phyloP scores from a whole-genome alignment of 2,329 filamentous ascomycete species.

The Cryphonectria parasitica region DNA sequence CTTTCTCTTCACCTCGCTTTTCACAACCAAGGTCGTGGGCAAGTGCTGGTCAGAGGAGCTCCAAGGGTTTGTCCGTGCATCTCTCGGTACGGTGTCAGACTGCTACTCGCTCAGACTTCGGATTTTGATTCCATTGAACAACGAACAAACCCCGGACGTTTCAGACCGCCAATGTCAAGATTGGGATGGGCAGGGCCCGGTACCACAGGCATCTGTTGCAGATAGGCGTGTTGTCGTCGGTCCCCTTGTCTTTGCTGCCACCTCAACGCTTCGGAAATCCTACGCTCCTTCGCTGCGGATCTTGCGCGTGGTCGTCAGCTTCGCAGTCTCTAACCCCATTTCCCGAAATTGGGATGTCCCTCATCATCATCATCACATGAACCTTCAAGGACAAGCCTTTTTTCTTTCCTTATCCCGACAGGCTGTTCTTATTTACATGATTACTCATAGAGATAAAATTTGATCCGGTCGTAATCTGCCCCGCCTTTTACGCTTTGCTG shows the following conservation, averaged over 20 bases:
- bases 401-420: not conserved
- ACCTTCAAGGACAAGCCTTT: not conserved
- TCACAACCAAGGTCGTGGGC: not conserved
- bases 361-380: not conserved
- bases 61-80: not conserved
- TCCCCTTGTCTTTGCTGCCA: not conserved
- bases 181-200: not conserved
- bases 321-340: not conserved
- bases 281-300: not conserved
- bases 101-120: not conserved
- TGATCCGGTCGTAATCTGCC: not conserved
- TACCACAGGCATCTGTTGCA: not conserved
- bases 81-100: not conserved
- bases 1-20: not conserved
- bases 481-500: not conserved
- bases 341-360: conserved; percentile 5
- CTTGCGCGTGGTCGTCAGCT: not conserved
- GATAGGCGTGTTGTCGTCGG: not conserved
- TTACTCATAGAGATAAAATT: not conserved
- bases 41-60: not conserved
- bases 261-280: not conserved
- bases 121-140: not conserved
- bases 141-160: not conserved
- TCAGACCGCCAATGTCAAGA: conserved; percentile 3
- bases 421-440: not conserved